Percentiles rank a stretch among this genome's conserved stretches.
Conservation (phyloP, 1,284 basidiomycete genomes). For the Apiotrichum domesticum region DNA sequence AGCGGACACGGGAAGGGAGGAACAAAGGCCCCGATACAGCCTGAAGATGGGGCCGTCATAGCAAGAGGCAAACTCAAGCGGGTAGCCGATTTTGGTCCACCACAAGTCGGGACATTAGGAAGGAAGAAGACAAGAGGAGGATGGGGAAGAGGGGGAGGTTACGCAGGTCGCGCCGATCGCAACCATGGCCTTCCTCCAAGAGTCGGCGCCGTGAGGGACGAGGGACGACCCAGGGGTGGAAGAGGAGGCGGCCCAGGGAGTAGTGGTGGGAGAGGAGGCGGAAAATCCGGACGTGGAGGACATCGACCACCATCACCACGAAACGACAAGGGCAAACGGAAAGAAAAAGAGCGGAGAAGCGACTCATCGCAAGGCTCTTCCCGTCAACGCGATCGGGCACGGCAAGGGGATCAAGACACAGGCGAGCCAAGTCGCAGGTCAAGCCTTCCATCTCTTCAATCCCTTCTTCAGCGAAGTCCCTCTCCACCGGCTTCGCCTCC, state of each 20-base stretch:
- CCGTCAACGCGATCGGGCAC: too few relatives aligned
- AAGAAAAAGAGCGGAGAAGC: too few relatives aligned
- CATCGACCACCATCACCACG: too few relatives aligned
- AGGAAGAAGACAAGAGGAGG: not conserved
- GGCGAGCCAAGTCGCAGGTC: too few relatives aligned
- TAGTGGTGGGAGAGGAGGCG: not conserved
- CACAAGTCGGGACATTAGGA: not conserved
- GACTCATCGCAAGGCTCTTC: too few relatives aligned
- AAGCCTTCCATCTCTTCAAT: too few relatives aligned
- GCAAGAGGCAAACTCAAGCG: not conserved
- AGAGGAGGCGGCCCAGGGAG: not conserved
- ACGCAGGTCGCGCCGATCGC: not conserved
- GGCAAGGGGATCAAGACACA: too few relatives aligned
- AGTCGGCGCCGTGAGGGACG: not conserved
- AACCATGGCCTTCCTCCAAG: not conserved
- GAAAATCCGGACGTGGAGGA: not conserved
- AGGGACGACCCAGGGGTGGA: not conserved
- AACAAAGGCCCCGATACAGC: not conserved
- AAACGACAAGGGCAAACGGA: too few relatives aligned
- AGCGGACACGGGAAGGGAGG: not conserved
- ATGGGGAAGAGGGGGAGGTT: not conserved
- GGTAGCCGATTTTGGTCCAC: not conserved
- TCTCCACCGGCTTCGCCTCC: not conserved
- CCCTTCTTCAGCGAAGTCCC: too few relatives aligned
- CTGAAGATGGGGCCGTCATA: not conserved